Evolutionary conservation across 768 basidiomycete species (phyloP), one percentile per base, ranked within the genome.

Genomic region (Hemileccinum rubropunctum): DNA sequence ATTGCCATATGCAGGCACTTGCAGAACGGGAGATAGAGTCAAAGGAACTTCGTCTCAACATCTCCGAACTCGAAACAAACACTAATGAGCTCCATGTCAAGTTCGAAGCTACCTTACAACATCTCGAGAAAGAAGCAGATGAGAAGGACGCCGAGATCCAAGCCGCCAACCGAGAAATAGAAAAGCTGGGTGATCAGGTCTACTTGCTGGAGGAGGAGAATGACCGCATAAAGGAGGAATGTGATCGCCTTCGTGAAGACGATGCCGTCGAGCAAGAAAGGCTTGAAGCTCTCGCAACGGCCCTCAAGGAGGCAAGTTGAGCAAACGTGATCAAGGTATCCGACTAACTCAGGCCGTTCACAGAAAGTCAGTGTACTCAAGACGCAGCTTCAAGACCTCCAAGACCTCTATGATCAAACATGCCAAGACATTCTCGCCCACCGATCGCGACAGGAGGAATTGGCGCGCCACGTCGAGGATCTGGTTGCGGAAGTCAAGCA

Each of bases 131-230:
- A 14, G 89, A 95, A 50, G 76, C 84, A 2, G 86, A 85, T 9
- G 82, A 84, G 58, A 91, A 90, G 68, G 91, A 94, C 43, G 79
- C 72, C 2, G 88, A 94, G 66, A 78, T 93, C 35, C 78, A 85
- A 44, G 73, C 76, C 15, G 75, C 89, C 36, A 89, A 88, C 57
- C 72, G 80, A 37, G 87, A 94, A 37, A 83, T 95, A 20, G 85
- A 93, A 62, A 82, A 78, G 51, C 80, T 95, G 39, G 82, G 90
- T 6, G 84, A 90, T 52, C 82, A 84, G 47, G 80, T 97, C 9
- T 93, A 88, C 66, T 72, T 82, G 38, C 78, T 95, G 1, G 95
- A 98, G 63, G 91, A 95, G 52, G 88, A 93, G 61, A 80, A 84
- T 46, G 91, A 95, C 53, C 75, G 81, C 27, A 64, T 88, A 43